Percentiles rank a stretch among this genome's conserved stretches.
Evolutionary conservation across 2,329 filamentous ascomycete species (phyloP).

Genomic region (Neonectria coccinea): DNA sequence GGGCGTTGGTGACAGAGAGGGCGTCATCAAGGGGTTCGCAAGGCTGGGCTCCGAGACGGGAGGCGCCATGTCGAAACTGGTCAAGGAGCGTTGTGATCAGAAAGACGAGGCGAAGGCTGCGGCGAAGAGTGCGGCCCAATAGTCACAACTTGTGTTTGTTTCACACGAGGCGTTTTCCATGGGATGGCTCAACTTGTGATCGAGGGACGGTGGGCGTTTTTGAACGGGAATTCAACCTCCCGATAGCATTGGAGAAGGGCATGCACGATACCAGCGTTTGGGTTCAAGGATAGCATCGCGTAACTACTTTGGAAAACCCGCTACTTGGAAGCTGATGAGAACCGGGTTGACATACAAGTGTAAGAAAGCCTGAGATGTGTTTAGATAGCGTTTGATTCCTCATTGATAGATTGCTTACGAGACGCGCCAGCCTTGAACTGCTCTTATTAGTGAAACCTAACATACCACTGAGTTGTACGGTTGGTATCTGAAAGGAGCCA

Average conservation of each 20-base stretch:
- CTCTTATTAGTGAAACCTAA: too few relatives aligned
- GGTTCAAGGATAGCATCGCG: not conserved
- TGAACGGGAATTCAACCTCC: not conserved
- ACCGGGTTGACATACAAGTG: not conserved
- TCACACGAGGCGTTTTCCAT: not conserved
- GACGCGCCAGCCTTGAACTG: too few relatives aligned
- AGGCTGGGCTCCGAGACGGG: slow-evolving; percentile 48
- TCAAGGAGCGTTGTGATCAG: slow-evolving; percentile 44
- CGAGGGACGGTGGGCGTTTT: not conserved
- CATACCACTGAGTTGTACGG: too few relatives aligned
- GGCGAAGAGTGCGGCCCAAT: slow-evolving; percentile 23
- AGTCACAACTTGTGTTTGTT: not conserved
- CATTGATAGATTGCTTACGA: too few relatives aligned
- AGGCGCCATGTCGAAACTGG: slow-evolving; percentile 48
- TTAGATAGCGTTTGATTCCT: too few relatives aligned
- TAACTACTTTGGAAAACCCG: not conserved
- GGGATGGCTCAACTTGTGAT: not conserved
- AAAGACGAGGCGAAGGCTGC: slow-evolving; percentile 43
- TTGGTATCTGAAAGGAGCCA: not conserved
- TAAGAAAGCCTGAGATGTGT: too few relatives aligned
- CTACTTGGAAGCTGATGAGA: not conserved
- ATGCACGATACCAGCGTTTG: not conserved
- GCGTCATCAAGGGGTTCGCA: slow-evolving; percentile 68
- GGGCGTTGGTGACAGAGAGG: slow-evolving; percentile 62
- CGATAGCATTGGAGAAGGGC: not conserved